Evolutionary conservation across 352 stramenopile genomes (phyloP).

Genomic region (Phytopythium mirpurense): DNA sequence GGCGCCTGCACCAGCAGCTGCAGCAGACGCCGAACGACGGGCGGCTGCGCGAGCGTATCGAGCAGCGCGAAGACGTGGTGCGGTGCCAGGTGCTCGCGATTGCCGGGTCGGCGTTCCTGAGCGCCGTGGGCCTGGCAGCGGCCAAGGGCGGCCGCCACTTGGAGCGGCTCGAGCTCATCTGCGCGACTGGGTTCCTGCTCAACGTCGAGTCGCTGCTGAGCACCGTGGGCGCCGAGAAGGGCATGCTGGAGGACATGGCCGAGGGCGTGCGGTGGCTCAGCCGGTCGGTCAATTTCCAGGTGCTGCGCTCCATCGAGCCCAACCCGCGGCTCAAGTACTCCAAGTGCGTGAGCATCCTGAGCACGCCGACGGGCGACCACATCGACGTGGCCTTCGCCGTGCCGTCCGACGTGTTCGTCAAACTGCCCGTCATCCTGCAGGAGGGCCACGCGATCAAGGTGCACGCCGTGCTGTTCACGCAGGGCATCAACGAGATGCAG

Average conservation of each 20-base stretch:
- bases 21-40: constrained; percentile 40
- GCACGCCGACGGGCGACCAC: constrained; percentile 37
- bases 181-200: constrained; percentile 78
- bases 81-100: constrained; percentile 72
- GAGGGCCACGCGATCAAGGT: constrained; percentile 70
- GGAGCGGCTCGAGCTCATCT: constrained; percentile 59
- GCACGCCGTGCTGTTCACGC: constrained; percentile 79
- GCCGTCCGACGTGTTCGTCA: constrained; percentile 43
- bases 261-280: constrained; percentile 85
- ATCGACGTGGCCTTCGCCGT: constrained; percentile 72
- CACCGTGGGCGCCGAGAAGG: constrained; percentile 92
- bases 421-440: constrained; percentile 56
- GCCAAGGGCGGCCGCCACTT: constrained; percentile 49
- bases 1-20: constrained; percentile 44
- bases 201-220: constrained; percentile 94
- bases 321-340: constrained; percentile 54
- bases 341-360: constrained; percentile 74
- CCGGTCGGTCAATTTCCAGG: constrained; percentile 68
- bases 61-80: constrained; percentile 79
- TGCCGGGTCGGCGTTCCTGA: constrained; percentile 69
- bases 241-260: constrained; percentile 94
- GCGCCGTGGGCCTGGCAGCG: constrained; percentile 51
- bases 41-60: constrained; percentile 52
- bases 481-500: constrained; percentile 94
- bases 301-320: constrained; percentile 47